Evolutionary conservation across 139 green algal genomes (phyloP), one percentile per base, ranked within the genome.

Genomic region (Chlamydomonas incerta): DNA sequence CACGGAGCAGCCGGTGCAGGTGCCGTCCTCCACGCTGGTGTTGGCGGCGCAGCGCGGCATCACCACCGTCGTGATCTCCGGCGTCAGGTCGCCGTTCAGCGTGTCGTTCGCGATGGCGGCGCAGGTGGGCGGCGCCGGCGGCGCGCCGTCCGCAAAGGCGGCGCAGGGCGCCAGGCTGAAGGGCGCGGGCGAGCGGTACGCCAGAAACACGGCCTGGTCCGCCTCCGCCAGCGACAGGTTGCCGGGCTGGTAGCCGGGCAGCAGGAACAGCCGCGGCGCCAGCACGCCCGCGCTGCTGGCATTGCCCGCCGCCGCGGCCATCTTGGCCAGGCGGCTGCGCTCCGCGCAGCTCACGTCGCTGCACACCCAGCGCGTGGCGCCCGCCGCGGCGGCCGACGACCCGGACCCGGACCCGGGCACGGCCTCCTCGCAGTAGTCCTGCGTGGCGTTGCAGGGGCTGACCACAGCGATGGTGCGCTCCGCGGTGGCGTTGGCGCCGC

Each of bases 81-180:
- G 24, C 0, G 74, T 71, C 9, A 81, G 9, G 74, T 81, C 74
- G 37, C 74, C 74, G 13, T 81, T 35, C 23, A 23, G 10, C 1
- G 57, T 70, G 57, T 81, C 74, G 57, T 71, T 70, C 34, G 74
- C 74, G 33, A 58, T 28, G 34, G 74, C 74, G 10, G 74, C 74
- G 34, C 74, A 81, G 57, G 23, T 28, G 74, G 31, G 26, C 11
- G 0, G 2, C 1, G 28, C 1, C 15, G 20, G 20, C 37, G 33
- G 33, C 52, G 37, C 18, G 34, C 55, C 57, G 10, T 47, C 55
- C 6, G 74, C 26, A 34, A 71, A 81, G 74, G 10, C 57, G 74
- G 57, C 24, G 74, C 74, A 81, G 23, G 74, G 74, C 10, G 74
- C 74, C 23, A 81, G 74, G 34, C 57, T 71, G 74, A 81, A 55